These are phyloP conservation scores for Naganishia cerealis DNA, from an alignment of 1,284 basidiomycete genomes.

Conservation along the genomic window DNA sequence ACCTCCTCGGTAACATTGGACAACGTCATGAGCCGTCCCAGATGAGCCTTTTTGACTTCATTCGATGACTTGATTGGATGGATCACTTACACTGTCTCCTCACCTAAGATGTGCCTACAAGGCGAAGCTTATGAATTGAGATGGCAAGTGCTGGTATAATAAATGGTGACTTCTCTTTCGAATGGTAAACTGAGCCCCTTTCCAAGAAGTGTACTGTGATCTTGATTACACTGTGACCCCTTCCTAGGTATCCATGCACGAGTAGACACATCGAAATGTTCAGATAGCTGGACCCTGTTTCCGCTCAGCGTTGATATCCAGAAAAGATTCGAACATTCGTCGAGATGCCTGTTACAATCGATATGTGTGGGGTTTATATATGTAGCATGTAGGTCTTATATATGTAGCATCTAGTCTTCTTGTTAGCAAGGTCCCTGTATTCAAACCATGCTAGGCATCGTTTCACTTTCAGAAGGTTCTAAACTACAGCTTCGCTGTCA, in stretches of 20 bases:
- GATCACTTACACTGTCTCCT: too few species aligned
- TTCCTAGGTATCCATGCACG: constrained; percentile 35
- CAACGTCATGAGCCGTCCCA: too few species aligned
- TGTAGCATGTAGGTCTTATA: too few species aligned
- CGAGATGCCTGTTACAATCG: not conserved
- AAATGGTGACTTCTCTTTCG: constrained; percentile 45
- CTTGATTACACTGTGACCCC: too few species aligned
- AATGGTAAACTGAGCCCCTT: too few species aligned
- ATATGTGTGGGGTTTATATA: not conserved
- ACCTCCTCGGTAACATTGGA: too few species aligned
- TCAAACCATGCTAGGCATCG: not conserved
- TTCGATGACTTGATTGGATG: too few species aligned
- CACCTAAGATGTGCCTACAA: too few species aligned
- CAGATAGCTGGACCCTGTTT: constrained; percentile 1
- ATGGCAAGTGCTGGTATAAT: too few species aligned
- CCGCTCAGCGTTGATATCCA: not conserved
- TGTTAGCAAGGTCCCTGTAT: not conserved
- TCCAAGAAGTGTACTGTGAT: too few species aligned
- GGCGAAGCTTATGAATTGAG: too few species aligned
- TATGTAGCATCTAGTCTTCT: constrained; percentile 5
- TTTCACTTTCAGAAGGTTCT: not conserved
- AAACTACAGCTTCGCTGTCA: not conserved
- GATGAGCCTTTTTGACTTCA: too few species aligned
- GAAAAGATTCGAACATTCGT: not conserved
- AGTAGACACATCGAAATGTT: constrained; percentile 37